Conservation (phyloP, 163 green algal genomes). For the Chlorella variabilis region DNA sequence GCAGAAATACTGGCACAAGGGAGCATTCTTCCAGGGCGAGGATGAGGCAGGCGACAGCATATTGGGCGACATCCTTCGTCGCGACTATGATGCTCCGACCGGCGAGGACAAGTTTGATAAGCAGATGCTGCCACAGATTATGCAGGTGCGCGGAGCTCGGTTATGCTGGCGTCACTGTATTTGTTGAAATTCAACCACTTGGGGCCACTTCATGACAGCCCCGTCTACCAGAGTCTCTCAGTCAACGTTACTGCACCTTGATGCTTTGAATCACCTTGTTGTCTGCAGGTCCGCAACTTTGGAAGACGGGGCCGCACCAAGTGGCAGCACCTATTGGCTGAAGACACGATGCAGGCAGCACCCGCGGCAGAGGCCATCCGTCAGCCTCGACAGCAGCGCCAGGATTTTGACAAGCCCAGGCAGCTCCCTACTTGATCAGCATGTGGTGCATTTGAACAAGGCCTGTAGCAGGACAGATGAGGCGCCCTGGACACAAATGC, state of each 20-base stretch:
- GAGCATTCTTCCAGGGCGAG: constrained; percentile 94
- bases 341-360: constrained; percentile 78
- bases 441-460: too few relatives aligned
- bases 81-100: constrained; percentile 91
- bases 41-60: constrained; percentile 60
- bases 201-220: neutral
- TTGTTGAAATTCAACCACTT: neutral
- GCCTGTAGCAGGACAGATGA: too few relatives aligned
- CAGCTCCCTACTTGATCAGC: constrained; percentile 31
- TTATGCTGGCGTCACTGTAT: neutral
- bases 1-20: constrained; percentile 99
- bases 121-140: constrained; percentile 88
- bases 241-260: neutral
- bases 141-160: constrained; percentile 77
- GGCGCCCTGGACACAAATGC: too few relatives aligned
- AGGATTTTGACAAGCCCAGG: constrained; percentile 51
- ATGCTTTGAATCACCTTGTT: too few relatives aligned
- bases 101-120: constrained; percentile 95
- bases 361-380: constrained; percentile 15
- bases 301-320: constrained; percentile 90
- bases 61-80: constrained; percentile 75
- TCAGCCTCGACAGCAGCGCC: constrained; percentile 14
- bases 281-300: constrained; percentile 94
- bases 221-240: neutral
- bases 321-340: constrained; percentile 89